Evolutionary conservation across 2,329 filamentous ascomycete species (phyloP).

Genomic region (Didymella segeticola): DNA sequence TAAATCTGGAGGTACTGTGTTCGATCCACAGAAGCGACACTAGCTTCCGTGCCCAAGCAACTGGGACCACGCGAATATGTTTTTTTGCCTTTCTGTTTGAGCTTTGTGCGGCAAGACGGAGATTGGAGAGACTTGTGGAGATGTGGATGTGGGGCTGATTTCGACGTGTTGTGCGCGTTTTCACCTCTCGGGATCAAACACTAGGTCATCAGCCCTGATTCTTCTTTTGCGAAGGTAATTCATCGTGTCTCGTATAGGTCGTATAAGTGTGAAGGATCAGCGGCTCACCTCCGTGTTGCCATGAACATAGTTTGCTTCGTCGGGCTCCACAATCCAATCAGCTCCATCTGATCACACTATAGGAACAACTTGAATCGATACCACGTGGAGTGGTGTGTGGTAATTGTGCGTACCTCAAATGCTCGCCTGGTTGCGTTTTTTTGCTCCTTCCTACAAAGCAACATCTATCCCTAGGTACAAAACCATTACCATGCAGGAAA

Average conservation of each 20-base stretch:
- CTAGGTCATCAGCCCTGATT: too few species aligned
- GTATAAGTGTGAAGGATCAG: not conserved
- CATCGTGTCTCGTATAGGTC: too few species aligned
- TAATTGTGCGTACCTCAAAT: too few species aligned
- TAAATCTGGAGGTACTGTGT: constrained; percentile 23
- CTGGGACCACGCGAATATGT: constrained; percentile 12
- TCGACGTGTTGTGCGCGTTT: not conserved
- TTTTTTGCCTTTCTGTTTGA: constrained; percentile 7
- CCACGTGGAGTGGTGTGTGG: too few species aligned
- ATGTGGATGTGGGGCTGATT: not conserved
- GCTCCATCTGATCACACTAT: too few species aligned
- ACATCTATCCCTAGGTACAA: too few species aligned
- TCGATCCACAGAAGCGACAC: constrained; percentile 22
- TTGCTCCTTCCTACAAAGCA: too few species aligned
- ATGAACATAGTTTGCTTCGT: not conserved
- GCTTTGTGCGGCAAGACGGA: not conserved
- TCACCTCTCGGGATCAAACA: too few species aligned
- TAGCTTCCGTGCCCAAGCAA: constrained; percentile 13
- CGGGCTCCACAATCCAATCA: not conserved
- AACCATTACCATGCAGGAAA: too few species aligned
- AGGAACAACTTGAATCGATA: too few species aligned
- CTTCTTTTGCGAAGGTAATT: too few species aligned
- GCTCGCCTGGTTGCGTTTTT: too few species aligned
- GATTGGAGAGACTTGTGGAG: not conserved
- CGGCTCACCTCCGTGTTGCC: not conserved